Base-by-base conservation (phyloP, 2,329 filamentous ascomycete species). In the Xylariaceae sp. region DNA sequence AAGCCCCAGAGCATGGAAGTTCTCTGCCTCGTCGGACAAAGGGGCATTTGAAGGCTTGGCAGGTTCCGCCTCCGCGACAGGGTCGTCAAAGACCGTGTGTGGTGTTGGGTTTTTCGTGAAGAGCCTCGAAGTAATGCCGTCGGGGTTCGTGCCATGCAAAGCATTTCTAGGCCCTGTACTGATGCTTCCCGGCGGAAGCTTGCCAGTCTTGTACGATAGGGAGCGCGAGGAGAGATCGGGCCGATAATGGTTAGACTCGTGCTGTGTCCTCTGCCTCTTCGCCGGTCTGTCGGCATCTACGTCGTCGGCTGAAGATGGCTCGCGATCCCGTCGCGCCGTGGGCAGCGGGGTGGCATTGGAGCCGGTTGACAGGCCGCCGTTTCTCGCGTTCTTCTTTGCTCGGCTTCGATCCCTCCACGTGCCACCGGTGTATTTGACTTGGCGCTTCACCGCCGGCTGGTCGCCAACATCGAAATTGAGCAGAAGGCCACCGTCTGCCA, bases 401-500 rank as follows among this genome's bases (percentile, higher is more conserved):
- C 83, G 86, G 52, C 92, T 78, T 54, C 94, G 82, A 66, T 96
- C 91, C 65, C 88, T 87, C 94, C 94, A 99, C 61, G 83, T 82
- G n/a, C 94, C 94, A 59, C 94, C 94, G 66, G 87, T 94, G 69
- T 95, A 89, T 58, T 77, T 83, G 53, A 80, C 74, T 47, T 80
- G 73, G 6, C 79, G 75, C 52, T 84, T 78, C 47, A 89, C 67
- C 22, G 22, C 22, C 11, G 86, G 79, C 15, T 75, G 79, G 53
- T 89, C 83, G 27, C 82, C 80, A 49, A 96, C 75, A 61, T 90
- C 85, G 67, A 97, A 96, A 63, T 97, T 97, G 66, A 97, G 76
- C 49, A 96, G 80, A 82, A 99, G 87, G 59, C 90, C 90, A 83
- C 95, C 89, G 75, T 97, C 91, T 45, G 89, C 89, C 91, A 97